Evolutionary conservation across 495 filamentous ascomycete genomes (phyloP), one percentile per base, ranked within the genome.

Genomic region (Neurospora sp.): DNA sequence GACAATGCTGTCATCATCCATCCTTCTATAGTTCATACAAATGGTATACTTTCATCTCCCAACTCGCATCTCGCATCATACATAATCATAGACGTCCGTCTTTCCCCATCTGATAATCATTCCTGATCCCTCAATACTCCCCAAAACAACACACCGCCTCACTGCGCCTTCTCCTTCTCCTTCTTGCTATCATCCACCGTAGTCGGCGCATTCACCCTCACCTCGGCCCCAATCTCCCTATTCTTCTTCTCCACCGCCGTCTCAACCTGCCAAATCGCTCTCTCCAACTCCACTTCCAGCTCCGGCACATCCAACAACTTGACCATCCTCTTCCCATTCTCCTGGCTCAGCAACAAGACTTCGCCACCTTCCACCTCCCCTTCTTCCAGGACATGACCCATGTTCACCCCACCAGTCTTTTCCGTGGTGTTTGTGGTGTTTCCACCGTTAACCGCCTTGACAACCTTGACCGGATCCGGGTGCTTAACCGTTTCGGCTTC

Each of bases 251-350:
- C 77, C 71, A 95, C 82, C 44, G 88, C 86, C 73, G 86, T 88
- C 77, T 94, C 88, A 2, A 98, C 92, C 84, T 98, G 95, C 84
- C 91, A 89, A 44, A 96, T 91, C 4, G 95, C 95, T 38, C 95
- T 85, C 77, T 98, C 94, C 2, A 97, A 89, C 82, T 98, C 96
- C n/a, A 92, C 82, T 70, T 91, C 90, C 71, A 98, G 88, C 71
- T 93, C 92, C 0, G 95, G 94, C 35, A 97, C 84, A 11, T 93
- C 86, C n/a, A 96, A 82, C 1, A 89, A 86, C 62, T 89, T 82
- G 23, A 92, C 90, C 72, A 98, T 87, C 75, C 87, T 84, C 75
- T 86, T 87, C 8, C 86, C 86, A 74, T 90, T 85, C 74, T 86
- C 85, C 75, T 88, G 85, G 18, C 89, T 85, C 5, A 93, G 78